Evolutionary conservation across 495 filamentous ascomycete species (phyloP).

Genomic region (Penicillium desertorum): DNA sequence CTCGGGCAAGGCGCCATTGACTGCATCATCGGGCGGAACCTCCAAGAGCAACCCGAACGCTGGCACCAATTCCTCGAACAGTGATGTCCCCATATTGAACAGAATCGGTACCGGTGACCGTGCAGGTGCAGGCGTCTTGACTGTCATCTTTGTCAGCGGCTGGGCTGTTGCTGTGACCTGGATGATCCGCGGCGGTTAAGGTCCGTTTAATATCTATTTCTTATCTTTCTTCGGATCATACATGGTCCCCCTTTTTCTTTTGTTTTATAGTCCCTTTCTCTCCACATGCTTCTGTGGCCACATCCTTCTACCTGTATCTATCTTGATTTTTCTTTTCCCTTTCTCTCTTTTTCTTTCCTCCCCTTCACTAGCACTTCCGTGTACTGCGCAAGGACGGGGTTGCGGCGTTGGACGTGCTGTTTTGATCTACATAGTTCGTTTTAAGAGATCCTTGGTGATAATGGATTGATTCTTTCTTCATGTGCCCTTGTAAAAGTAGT

Average conservation of each 20-base stretch:
- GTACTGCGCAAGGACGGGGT: slow-evolving; percentile 12
- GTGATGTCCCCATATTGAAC: slow-evolving; percentile 24
- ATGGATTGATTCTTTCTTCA: slow-evolving; percentile 1
- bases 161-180: slow-evolving; percentile 51
- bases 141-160: slow-evolving; percentile 53
- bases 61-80: slow-evolving; percentile 40
- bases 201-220: slow-evolving; percentile 6
- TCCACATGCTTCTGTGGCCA: slow-evolving; percentile 4
- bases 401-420: slow-evolving; percentile 19
- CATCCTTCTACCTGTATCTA: slow-evolving; percentile 20
- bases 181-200: slow-evolving; percentile 41
- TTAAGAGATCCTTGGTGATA: neutral
- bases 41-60: slow-evolving; percentile 61
- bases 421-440: slow-evolving; percentile 6
- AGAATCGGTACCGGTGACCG: slow-evolving; percentile 56
- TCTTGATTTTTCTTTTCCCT: slow-evolving; percentile 6
- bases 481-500: neutral
- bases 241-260: slow-evolving; percentile 14
- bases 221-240: slow-evolving; percentile 7
- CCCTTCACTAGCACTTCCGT: slow-evolving; percentile 15
- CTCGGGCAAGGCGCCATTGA: slow-evolving; percentile 50
- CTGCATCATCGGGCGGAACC: slow-evolving; percentile 60
- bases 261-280: slow-evolving; percentile 21
- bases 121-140: slow-evolving; percentile 66
- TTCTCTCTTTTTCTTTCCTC: neutral